These are phyloP conservation scores for Rasamsonia emersonii DNA, from an alignment of 2,329 filamentous ascomycete genomes.

Conservation along the genomic window DNA sequence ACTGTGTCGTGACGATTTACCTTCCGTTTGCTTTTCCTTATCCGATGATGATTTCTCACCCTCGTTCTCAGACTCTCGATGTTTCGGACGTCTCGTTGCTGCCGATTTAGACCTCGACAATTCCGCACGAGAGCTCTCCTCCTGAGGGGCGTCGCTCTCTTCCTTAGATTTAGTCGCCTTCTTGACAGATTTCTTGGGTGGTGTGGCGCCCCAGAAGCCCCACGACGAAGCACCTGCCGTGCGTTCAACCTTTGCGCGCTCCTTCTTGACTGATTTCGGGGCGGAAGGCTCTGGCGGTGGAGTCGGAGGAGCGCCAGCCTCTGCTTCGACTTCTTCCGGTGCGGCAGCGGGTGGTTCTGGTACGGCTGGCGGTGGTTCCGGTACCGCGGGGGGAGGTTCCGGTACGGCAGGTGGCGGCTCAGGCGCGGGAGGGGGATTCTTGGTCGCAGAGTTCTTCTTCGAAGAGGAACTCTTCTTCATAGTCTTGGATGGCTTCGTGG, in stretches of 20 bases:
- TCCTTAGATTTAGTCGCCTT: slow-evolving; percentile 40
- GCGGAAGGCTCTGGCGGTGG: slow-evolving; percentile 48
- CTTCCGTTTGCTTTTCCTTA: slow-evolving; percentile 49
- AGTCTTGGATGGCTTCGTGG: slow-evolving; percentile 35
- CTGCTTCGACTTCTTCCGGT: slow-evolving; percentile 11
- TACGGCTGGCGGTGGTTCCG: slow-evolving; percentile 18
- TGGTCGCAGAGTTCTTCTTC: slow-evolving; percentile 14
- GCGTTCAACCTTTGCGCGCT: slow-evolving; percentile 67
- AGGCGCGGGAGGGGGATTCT: slow-evolving; percentile 14
- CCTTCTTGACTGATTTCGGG: slow-evolving; percentile 57
- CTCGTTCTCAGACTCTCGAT: slow-evolving; percentile 50
- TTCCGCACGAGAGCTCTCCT: slow-evolving; percentile 31
- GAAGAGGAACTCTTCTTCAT: slow-evolving; percentile 17
- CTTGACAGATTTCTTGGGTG: slow-evolving; percentile 40
- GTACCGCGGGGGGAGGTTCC: slow-evolving; percentile 11
- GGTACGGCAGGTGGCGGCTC: slow-evolving; percentile 13
- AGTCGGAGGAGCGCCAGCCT: slow-evolving; percentile 34
- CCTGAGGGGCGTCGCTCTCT: slow-evolving; percentile 27
- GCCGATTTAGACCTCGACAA: slow-evolving; percentile 50
- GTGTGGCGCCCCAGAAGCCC: slow-evolving; percentile 62
- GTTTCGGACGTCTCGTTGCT: slow-evolving; percentile 48
- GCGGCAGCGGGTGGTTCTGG: slow-evolving; percentile 23
- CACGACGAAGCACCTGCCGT: slow-evolving; percentile 59
- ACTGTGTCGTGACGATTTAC: slow-evolving; percentile 46
- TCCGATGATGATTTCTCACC: slow-evolving; percentile 66